A percentile compares a stretch with the other conserved stretches of the same genome.
Conservation (phyloP, 2,329 filamentous ascomycete species). For the Calonectria leucothoes region DNA sequence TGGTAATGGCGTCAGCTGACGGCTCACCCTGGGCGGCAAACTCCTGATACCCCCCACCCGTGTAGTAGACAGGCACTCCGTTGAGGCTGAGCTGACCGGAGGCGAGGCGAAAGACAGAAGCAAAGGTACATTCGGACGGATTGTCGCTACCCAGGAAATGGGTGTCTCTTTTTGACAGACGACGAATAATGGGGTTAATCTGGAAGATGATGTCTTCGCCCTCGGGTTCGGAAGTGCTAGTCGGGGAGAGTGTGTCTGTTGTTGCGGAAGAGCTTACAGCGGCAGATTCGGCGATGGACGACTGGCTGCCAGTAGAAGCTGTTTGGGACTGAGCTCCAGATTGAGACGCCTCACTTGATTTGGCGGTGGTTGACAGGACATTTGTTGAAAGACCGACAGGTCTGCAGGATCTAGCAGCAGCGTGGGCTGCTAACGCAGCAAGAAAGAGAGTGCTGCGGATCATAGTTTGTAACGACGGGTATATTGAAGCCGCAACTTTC, state of each 20-base stretch:
- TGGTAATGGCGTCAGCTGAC: neutral
- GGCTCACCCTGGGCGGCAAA: neutral
- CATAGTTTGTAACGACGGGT: neutral
- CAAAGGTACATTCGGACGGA: neutral
- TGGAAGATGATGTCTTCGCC: neutral
- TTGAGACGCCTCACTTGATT: neutral
- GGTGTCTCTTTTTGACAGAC: neutral
- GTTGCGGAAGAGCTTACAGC: neutral
- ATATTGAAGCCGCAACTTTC: neutral
- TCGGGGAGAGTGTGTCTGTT: neutral
- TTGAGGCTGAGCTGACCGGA: neutral
- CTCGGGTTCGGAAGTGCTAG: neutral
- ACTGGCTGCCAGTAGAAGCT: neutral
- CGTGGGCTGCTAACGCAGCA: neutral
- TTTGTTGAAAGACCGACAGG: neutral
- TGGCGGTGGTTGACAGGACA: neutral
- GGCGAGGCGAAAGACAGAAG: neutral
- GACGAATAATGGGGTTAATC: neutral
- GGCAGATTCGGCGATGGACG: neutral
- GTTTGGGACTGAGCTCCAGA: neutral
- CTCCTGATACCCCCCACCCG: neutral
- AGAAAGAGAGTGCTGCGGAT: neutral
- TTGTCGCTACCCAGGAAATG: neutral
- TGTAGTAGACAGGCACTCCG: neutral
- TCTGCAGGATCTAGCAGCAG: neutral